Evolutionary conservation across 2,329 filamentous ascomycete species (phyloP).

Genomic region (Microascus cirrosus): DNA sequence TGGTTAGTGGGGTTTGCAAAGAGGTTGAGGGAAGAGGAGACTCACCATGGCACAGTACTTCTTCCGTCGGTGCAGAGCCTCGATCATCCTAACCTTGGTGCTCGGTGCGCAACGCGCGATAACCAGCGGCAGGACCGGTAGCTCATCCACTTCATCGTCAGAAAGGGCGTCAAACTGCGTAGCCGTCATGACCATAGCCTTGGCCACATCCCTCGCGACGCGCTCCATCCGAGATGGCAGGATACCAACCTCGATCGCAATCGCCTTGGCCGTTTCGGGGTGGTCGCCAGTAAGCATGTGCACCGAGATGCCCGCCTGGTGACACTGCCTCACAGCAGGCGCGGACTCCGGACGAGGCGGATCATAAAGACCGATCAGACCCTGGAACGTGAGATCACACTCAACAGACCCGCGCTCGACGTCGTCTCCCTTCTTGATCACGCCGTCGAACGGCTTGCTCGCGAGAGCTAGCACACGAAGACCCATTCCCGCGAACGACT

Average conservation of each 20-base stretch:
- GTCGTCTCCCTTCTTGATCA: slow-evolving; percentile 27
- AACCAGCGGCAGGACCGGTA: slow-evolving; percentile 56
- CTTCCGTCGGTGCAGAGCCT: slow-evolving; percentile 55
- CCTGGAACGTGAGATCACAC: slow-evolving; percentile 49
- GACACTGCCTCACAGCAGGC: slow-evolving; percentile 45
- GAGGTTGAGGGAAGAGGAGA: not conserved
- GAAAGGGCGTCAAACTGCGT: slow-evolving; percentile 51
- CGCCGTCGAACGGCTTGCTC: slow-evolving; percentile 26
- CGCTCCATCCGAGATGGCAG: slow-evolving; percentile 35
- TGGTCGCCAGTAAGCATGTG: slow-evolving; percentile 62
- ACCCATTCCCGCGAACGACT: slow-evolving; percentile 47
- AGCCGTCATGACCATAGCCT: slow-evolving; percentile 53
- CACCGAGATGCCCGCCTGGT: slow-evolving; percentile 51
- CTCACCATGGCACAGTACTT: slow-evolving; percentile 54
- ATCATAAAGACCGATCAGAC: slow-evolving; percentile 60
- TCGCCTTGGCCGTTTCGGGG: slow-evolving; percentile 50
- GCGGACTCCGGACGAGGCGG: slow-evolving; percentile 59
- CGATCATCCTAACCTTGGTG: slow-evolving; percentile 66
- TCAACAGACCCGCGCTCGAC: slow-evolving; percentile 44
- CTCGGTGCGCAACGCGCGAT: slow-evolving; percentile 59
- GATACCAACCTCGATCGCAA: slow-evolving; percentile 52
- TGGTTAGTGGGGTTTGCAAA: not conserved
- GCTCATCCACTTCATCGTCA: slow-evolving; percentile 51
- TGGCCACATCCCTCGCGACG: slow-evolving; percentile 39
- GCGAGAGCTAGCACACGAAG: slow-evolving; percentile 59